A percentile compares a stretch with the other conserved stretches of the same genome.
These are phyloP conservation scores for Phylloporus sp. DNA, from an alignment of 768 basidiomycete genomes.

Conservation along the genomic window DNA sequence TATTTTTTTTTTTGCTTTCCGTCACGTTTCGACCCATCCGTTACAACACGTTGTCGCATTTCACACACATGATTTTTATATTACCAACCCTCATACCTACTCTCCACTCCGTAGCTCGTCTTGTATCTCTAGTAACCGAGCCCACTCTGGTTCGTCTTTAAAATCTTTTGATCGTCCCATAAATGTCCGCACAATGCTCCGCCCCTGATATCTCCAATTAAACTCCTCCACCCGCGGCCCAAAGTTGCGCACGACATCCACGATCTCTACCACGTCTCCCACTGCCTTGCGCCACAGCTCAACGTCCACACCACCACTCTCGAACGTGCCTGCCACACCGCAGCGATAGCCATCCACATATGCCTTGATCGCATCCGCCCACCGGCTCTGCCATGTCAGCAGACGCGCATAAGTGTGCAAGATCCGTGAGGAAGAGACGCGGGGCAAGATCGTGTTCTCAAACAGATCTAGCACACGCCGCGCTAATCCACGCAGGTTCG, in stretches of 20 bases:
- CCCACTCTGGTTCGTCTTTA: conserved; percentile 87
- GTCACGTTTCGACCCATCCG: conserved; percentile 9
- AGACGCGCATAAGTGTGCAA: conserved; percentile 85
- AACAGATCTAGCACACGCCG: conserved; percentile 71
- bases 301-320: conserved; percentile 64
- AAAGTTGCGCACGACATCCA: conserved; percentile 78
- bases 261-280: conserved; percentile 75
- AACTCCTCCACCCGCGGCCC: conserved; percentile 60
- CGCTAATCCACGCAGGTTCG: conserved; percentile 63
- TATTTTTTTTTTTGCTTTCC: conserved; percentile 1
- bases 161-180: conserved; percentile 84
- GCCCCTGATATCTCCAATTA: conserved; percentile 84
- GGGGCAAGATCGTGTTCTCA: conserved; percentile 74
- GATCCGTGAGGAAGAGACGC: conserved; percentile 71
- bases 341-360: conserved; percentile 83
- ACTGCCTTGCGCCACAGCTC: conserved; percentile 73
- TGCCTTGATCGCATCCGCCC: conserved; percentile 77
- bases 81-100: conserved; percentile 17
- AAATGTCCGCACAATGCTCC: conserved; percentile 85
- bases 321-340: conserved; percentile 54
- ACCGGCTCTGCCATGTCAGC: conserved; percentile 64
- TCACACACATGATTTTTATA: not conserved
- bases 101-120: conserved; percentile 22
- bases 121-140: conserved; percentile 56
- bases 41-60: not conserved